A percentile compares a stretch with the other conserved stretches of the same genome.
These are phyloP conservation scores for Phaffomyces antillensis DNA, from an alignment of 805 yeast genomes.

Conservation along the genomic window DNA sequence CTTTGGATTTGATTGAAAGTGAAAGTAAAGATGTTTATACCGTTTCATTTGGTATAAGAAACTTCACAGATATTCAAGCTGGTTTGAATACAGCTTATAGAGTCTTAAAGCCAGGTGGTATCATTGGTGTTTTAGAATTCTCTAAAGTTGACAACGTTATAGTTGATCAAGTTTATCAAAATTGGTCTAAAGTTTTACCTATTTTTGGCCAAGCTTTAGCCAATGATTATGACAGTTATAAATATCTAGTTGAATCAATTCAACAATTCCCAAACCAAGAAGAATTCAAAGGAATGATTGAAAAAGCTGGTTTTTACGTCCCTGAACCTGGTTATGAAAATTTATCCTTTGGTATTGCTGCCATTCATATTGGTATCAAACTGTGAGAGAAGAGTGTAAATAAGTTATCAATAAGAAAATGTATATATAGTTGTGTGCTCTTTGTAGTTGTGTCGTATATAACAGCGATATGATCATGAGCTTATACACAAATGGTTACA, in stretches of 20 bases:
- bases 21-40: conserved; percentile 93
- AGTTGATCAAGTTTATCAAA: conserved; percentile 71
- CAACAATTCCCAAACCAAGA: conserved; percentile 90
- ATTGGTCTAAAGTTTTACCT: conserved; percentile 84
- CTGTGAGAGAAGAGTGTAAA: conserved; percentile 32
- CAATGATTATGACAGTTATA: conserved; percentile 92
- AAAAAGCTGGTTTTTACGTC: conserved; percentile 89
- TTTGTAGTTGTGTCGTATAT: background rate
- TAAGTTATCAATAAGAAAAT: background rate
- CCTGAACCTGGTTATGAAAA: conserved; percentile 92
- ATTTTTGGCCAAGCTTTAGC: conserved; percentile 94
- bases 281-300: conserved; percentile 82
- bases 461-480: too few species aligned
- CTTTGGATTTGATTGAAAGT: conserved; percentile 73
- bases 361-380: conserved; percentile 93
- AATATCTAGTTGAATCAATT: conserved; percentile 92
- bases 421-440: background rate
- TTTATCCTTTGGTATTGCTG: conserved; percentile 90
- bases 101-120: conserved; percentile 94
- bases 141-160: conserved; percentile 81
- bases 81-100: conserved; percentile 94
- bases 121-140: conserved; percentile 93
- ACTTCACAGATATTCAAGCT: conserved; percentile 90
- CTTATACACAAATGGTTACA: too few species aligned
- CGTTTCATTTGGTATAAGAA: conserved; percentile 95